Percentiles rank a stretch among this genome's conserved stretches.
phyloP scores from a whole-genome alignment of 768 basidiomycete species.

The Kwoniella shandongensis region DNA sequence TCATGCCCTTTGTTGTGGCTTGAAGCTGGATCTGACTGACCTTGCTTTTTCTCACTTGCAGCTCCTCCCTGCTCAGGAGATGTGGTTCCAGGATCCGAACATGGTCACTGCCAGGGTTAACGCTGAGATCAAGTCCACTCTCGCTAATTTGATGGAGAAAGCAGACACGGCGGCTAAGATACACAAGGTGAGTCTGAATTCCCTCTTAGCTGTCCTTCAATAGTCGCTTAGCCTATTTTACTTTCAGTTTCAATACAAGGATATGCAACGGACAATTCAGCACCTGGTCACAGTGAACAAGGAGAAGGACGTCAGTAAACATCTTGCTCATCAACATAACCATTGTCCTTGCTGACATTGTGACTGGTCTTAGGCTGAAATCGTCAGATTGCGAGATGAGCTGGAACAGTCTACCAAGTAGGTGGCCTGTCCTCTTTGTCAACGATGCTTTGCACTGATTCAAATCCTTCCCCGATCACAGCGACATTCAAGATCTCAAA shows the following conservation, averaged over 20 bases:
- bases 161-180: background rate
- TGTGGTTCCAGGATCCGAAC: background rate
- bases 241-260: constrained; percentile 6
- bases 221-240: background rate
- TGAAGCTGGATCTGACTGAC: background rate
- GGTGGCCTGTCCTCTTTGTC: no score
- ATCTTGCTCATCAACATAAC: background rate
- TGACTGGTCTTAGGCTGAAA: constrained; percentile 7
- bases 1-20: background rate
- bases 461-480: no score
- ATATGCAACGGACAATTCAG: constrained; percentile 4
- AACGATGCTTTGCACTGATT: no score
- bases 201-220: background rate
- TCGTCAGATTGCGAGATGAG: constrained; percentile 5
- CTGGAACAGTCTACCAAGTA: background rate
- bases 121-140: background rate
- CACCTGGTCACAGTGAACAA: background rate
- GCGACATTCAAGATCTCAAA: no score
- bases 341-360: background rate
- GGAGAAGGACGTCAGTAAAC: constrained; percentile 7
- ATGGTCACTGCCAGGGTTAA: background rate
- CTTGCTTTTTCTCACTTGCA: background rate
- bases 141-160: background rate
- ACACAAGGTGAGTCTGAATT: background rate
- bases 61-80: background rate